Conservation (phyloP, 768 basidiomycete species). For the Agrocybe pediades region DNA sequence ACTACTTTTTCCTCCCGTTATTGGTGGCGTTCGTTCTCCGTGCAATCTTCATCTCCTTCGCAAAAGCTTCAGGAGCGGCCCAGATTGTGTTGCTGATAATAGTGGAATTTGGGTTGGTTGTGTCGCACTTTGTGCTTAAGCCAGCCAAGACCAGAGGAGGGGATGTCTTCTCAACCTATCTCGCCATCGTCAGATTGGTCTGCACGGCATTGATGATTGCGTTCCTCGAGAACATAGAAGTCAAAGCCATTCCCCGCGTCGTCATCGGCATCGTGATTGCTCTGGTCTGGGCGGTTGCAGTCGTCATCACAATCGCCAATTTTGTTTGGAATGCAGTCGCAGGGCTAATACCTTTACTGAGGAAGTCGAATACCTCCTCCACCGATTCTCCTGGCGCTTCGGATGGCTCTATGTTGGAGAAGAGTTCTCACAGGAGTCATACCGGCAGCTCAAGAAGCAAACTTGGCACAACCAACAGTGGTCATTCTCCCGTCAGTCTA, state of each 20-base stretch:
- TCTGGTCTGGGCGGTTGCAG: slow-evolving; percentile 69
- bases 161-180: slow-evolving; percentile 67
- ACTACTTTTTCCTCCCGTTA: slow-evolving; percentile 64
- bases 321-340: slow-evolving; percentile 52
- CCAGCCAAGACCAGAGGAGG: slow-evolving; percentile 71
- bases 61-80: slow-evolving; percentile 57
- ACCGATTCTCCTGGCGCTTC: slow-evolving; percentile 20
- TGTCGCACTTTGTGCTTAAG: slow-evolving; percentile 51
- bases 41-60: slow-evolving; percentile 73
- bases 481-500: slow-evolving; percentile 11
- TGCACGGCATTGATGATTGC: slow-evolving; percentile 75
- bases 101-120: slow-evolving; percentile 63
- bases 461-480: slow-evolving; percentile 1
- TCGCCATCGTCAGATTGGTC: slow-evolving; percentile 68
- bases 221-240: slow-evolving; percentile 65
- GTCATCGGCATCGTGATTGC: slow-evolving; percentile 77
- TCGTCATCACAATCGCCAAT: slow-evolving; percentile 72
- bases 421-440: slow-evolving; percentile 25
- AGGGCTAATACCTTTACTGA: slow-evolving; percentile 27
- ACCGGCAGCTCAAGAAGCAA: slow-evolving; percentile 14
- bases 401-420: slow-evolving; percentile 41
- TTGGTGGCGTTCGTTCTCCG: slow-evolving; percentile 63
- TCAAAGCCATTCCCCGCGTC: slow-evolving; percentile 78
- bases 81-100: slow-evolving; percentile 72
- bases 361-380: slow-evolving; percentile 10